Evolutionary conservation across 2,329 filamentous ascomycete species (phyloP), one percentile per base, ranked within the genome.

Genomic region (Myriangium duriaei): DNA sequence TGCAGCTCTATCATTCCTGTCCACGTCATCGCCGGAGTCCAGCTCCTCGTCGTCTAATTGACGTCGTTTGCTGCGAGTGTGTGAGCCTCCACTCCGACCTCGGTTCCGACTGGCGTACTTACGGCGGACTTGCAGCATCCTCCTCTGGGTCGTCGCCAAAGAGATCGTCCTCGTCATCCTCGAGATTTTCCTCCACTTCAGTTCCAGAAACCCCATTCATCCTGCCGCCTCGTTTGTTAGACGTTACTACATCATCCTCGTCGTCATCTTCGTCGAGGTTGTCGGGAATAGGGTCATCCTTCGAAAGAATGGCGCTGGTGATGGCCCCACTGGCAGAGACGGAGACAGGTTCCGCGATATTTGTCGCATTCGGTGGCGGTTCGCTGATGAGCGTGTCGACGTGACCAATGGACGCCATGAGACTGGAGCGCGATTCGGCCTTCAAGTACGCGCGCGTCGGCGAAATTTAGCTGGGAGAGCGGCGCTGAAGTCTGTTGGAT

Each of bases 21-120:
- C 70, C 48, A 74, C 71, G 48, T 76, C 76, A 52, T 76, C 68
- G 42, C 76, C 70, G 35, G 76, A 70, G 47, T 73, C 71, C 46
- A 75, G 58, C 51, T 79, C 75, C 42, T 75, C 72, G 47, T 81
- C 74, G 41, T 77, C 71, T 10, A 78, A 60, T 44, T 61, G 64
- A 42, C 69, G 67, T 41, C 58, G 51, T 11, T 40, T 16, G 26
- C 31, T 34, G 10, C 11, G 15, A 3, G 3, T 7, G 11, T 12
- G 29, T 35, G 12, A 37, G 32, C 15, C 15, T 30, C 6, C 11
- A 26, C 21, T 32, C 11, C 10, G n/a, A n/a, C n/a, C n/a, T n/a
- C n/a, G n/a, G n/a, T n/a, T n/a, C n/a, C n/a, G n/a, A n/a, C n/a
- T 15, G 4, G 13, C 29, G 21, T n/a, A 48, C 51, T 16, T 51